These are phyloP conservation scores for Penicillium canariense DNA, from an alignment of 495 filamentous ascomycete genomes.

Conservation along the genomic window DNA sequence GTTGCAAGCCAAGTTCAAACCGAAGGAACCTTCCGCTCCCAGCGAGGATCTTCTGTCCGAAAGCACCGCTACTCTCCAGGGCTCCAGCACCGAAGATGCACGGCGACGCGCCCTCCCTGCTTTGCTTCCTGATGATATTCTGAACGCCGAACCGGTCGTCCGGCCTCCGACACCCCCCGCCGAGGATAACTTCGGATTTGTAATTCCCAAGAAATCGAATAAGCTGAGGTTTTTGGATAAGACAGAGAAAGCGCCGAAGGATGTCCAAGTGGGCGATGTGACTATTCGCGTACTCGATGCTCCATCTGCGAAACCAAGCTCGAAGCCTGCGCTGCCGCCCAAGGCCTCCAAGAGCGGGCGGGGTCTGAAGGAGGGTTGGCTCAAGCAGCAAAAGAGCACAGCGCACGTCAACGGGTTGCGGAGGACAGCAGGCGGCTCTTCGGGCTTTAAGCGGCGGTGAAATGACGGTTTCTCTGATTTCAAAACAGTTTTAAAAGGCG, in stretches of 20 bases:
- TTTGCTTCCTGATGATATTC: slow-evolving; percentile 52
- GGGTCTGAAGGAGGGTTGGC: slow-evolving; percentile 49
- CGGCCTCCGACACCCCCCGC: slow-evolving; percentile 42
- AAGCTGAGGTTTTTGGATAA: slow-evolving; percentile 53
- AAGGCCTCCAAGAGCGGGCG: slow-evolving; percentile 47
- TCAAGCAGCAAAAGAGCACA: slow-evolving; percentile 39
- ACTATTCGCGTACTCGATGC: slow-evolving; percentile 52
- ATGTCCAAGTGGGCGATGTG: slow-evolving; percentile 50
- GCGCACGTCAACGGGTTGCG: slow-evolving; percentile 40
- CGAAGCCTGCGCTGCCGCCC: slow-evolving; percentile 44
- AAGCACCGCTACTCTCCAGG: slow-evolving; percentile 43
- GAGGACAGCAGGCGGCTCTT: slow-evolving; percentile 34
- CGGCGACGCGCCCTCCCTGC: slow-evolving; percentile 43
- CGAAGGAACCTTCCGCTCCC: slow-evolving; percentile 29
- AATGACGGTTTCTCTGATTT: not conserved
- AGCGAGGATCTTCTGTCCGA: slow-evolving; percentile 39
- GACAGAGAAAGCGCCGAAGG: slow-evolving; percentile 52
- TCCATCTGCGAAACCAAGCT: slow-evolving; percentile 31
- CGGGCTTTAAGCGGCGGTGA: slow-evolving; percentile 46
- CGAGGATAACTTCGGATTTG: slow-evolving; percentile 20
- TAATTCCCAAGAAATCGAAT: slow-evolving; percentile 34
- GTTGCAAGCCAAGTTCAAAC: slow-evolving; percentile 43
- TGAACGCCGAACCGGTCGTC: slow-evolving; percentile 44
- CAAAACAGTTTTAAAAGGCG: not conserved
- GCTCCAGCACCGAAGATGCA: slow-evolving; percentile 38